A percentile compares a stretch with the other conserved stretches of the same genome.
Evolutionary conservation across 2,329 filamentous ascomycete species (phyloP).

Genomic region (Trichoderma guizhouense): DNA sequence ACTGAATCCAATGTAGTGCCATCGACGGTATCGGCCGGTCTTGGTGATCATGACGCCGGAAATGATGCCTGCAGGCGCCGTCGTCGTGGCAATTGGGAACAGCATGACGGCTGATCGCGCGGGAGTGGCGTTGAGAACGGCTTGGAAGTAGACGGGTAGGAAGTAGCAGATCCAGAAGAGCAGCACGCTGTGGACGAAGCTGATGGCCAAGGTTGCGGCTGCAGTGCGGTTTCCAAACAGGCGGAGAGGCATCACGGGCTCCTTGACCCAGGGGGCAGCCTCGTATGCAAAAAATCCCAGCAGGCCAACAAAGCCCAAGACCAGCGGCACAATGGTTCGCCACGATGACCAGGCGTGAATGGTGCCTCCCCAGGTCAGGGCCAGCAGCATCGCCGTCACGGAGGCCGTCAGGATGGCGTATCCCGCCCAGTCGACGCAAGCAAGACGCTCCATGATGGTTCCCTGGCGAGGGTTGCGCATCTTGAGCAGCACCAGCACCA

Average conservation of each 20-base stretch:
- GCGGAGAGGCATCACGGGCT: background rate
- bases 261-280: background rate
- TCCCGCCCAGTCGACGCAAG: conserved; percentile 43
- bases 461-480: conserved; percentile 23
- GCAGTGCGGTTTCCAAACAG: background rate
- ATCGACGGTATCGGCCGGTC: background rate
- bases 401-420: conserved; percentile 40
- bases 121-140: background rate
- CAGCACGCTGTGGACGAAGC: background rate
- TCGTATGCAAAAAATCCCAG: conserved; percentile 10
- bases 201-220: background rate
- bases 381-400: conserved; percentile 37
- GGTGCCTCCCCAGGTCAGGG: conserved; percentile 44
- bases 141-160: conserved; percentile 3
- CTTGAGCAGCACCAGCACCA: conserved; percentile 37
- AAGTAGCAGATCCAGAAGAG: background rate
- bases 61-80: background rate
- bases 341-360: conserved; percentile 40
- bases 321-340: conserved; percentile 39
- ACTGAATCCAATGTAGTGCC: background rate
- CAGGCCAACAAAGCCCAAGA: conserved; percentile 33
- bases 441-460: conserved; percentile 25
- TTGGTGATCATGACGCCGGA: background rate
- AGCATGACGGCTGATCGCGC: background rate
- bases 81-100: background rate